Evolutionary conservation across 345 rosid species (phyloP), one percentile per base, ranked within the genome.

Genomic region (Mangifera indica): DNA sequence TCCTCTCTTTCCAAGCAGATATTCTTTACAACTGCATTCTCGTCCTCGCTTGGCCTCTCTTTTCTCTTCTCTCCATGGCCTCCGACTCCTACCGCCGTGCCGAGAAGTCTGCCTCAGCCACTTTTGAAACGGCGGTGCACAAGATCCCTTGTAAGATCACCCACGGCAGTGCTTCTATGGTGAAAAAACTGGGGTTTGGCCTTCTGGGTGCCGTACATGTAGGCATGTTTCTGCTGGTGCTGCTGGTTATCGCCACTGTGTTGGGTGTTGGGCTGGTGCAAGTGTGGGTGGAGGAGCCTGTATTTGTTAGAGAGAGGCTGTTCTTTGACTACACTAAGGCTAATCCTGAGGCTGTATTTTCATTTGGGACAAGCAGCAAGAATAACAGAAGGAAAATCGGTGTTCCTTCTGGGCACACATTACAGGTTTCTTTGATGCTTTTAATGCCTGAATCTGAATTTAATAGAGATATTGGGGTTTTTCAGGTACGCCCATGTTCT

Each of bases 381-480:
- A 79, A 54, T 12, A 24, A 9, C 14, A 56, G 37, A 77, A 65
- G 26, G 52, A 75, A 69, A 0, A 64, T 53, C 29, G 75, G 75
- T 65, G 71, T 90, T 60, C 98, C 98, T 10, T 67, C 78, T 58
- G 96, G 93, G 0, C 99, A 90, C 66, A 81, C 77, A 0, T 77
- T 83, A 68, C 79, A 84, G 67, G 87, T 88, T 37, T 84, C 84
- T 26, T 45, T 94, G 79, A 29, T 59, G 18, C 80, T 94, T 66
- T 74, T 87, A 83, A 75, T 92, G 90, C 98, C 98, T 25, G 98
- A 92, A 59, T 94, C 97, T 64, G 87, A 90, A 69, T 77, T 82
- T 74, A 94, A 90, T 71, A 68, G 81, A 71, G 81, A 85, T 9
- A 48, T 89, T 54, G 97, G 97, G 0, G 74, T 89, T 9, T 92